Evolutionary conservation across 2,329 filamentous ascomycete genomes (phyloP).

Genomic region (Cytospora piceicola): DNA sequence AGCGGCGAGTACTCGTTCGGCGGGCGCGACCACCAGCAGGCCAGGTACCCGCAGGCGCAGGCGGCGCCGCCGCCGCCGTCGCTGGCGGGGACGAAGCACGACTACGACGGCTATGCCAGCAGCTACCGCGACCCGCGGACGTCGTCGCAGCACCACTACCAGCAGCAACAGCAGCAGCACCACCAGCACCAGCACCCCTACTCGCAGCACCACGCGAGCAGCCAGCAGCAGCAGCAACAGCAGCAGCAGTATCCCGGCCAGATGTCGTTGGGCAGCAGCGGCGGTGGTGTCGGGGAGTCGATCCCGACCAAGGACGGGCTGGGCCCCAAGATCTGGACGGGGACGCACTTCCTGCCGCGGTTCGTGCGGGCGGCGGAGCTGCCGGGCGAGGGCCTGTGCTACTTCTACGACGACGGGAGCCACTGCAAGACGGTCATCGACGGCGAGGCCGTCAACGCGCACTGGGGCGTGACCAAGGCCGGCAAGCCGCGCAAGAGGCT

Average conservation of each 20-base stretch:
- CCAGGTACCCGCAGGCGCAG: slow-evolving; percentile 10
- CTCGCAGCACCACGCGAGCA: slow-evolving; percentile 35
- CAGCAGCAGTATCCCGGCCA: background rate
- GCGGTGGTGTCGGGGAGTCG: slow-evolving; percentile 45
- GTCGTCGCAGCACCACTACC: slow-evolving; percentile 19
- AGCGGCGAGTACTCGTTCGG: slow-evolving; percentile 51
- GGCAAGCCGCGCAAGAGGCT: slow-evolving; percentile 90
- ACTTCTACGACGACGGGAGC: slow-evolving; percentile 83
- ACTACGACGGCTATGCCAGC: slow-evolving; percentile 36
- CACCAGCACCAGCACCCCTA: slow-evolving; percentile 11
- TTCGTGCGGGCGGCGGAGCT: slow-evolving; percentile 69
- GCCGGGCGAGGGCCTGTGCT: slow-evolving; percentile 79
- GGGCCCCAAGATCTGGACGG: slow-evolving; percentile 71
- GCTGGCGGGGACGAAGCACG: slow-evolving; percentile 42
- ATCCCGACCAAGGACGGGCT: slow-evolving; percentile 61
- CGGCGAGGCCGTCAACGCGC: slow-evolving; percentile 83
- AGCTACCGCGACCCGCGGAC: slow-evolving; percentile 14
- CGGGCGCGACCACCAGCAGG: slow-evolving; percentile 41
- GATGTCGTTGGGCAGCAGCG: no score
- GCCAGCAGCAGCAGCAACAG: slow-evolving; percentile 32
- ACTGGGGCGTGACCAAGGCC: slow-evolving; percentile 93
- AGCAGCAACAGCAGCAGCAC: slow-evolving; percentile 21
- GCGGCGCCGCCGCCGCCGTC: slow-evolving; percentile 43
- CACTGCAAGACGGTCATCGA: slow-evolving; percentile 84
- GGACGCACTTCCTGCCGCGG: slow-evolving; percentile 67